A percentile compares a stretch with the other conserved stretches of the same genome.
phyloP scores from a whole-genome alignment of 352 stramenopile genomes.

The Thalassiosira gravida region DNA sequence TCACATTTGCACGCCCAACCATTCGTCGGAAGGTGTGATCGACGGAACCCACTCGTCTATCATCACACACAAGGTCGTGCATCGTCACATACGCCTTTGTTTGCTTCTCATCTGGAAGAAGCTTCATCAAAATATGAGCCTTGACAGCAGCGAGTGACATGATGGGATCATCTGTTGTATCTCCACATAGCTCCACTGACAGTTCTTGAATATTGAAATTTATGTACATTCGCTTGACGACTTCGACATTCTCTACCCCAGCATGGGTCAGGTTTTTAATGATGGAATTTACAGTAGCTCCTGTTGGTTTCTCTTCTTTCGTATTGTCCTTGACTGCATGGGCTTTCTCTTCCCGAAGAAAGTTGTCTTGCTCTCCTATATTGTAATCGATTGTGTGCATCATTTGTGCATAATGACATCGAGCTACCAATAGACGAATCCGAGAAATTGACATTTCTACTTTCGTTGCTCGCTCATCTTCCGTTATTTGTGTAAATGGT shows the following conservation, averaged over 20 bases:
- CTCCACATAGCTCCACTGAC: conserved; percentile 68
- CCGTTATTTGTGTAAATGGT: conserved; percentile 52
- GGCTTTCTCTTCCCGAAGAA: conserved; percentile 52
- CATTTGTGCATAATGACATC: conserved; percentile 79
- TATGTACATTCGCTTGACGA: conserved; percentile 73
- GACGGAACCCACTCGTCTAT: conserved; percentile 54
- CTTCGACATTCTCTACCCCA: conserved; percentile 71
- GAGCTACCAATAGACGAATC: conserved; percentile 70
- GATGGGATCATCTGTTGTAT: conserved; percentile 65
- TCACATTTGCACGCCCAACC: conserved; percentile 59
- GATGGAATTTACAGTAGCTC: conserved; percentile 33
- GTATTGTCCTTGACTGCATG: conserved; percentile 10
- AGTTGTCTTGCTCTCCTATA: conserved; percentile 68
- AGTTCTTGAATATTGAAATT: conserved; percentile 76
- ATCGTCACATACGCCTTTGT: conserved; percentile 65
- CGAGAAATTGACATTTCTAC: conserved; percentile 73
- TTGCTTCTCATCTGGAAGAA: conserved; percentile 71
- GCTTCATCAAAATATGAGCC: conserved; percentile 64
- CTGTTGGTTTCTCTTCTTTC: conserved; percentile 7
- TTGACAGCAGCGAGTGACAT: conserved; percentile 75
- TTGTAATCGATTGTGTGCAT: conserved; percentile 81
- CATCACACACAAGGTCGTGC: conserved; percentile 80
- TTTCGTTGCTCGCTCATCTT: conserved; percentile 81
- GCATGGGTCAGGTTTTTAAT: conserved; percentile 78
- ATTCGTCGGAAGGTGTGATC: conserved; percentile 71